These are phyloP conservation scores for Amaranthus palmeri DNA, from an alignment of 148 eudicot species.

Conservation along the genomic window DNA sequence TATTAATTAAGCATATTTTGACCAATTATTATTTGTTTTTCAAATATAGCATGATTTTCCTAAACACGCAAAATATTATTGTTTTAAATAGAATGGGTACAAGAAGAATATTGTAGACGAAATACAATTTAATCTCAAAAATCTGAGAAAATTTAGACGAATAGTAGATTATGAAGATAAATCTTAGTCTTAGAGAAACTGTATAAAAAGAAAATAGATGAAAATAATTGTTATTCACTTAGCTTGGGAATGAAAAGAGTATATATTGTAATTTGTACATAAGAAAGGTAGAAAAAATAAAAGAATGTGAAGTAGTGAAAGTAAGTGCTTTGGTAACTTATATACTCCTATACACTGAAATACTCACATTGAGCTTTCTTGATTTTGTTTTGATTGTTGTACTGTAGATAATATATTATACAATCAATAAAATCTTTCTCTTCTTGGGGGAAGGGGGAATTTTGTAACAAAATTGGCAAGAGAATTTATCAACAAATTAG, in stretches of 20 bases:
- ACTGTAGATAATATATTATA: neutral
- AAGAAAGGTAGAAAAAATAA: neutral
- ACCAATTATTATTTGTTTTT: neutral
- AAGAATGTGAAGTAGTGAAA: conserved; percentile 4
- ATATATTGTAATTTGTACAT: neutral
- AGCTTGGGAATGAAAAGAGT: neutral
- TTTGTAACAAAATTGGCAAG: conserved; percentile 22
- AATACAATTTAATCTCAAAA: too few species aligned
- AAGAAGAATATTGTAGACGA: too few species aligned
- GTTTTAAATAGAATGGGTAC: too few species aligned
- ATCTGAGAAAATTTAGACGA: too few species aligned
- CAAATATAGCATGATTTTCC: too few species aligned
- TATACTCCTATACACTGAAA: conserved; percentile 14
- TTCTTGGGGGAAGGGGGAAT: neutral
- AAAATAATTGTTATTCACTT: neutral
- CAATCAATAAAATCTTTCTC: neutral
- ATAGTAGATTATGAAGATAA: too few species aligned
- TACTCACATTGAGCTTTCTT: neutral
- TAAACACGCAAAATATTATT: too few species aligned
- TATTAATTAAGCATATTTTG: neutral
- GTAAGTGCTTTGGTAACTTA: neutral
- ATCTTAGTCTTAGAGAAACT: too few species aligned
- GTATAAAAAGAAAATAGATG: too few species aligned
- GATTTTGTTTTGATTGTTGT: neutral
- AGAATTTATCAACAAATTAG: neutral